Evolutionary conservation across 2,329 filamentous ascomycete species (phyloP).

Genomic region (Lecanicillium sp.): DNA sequence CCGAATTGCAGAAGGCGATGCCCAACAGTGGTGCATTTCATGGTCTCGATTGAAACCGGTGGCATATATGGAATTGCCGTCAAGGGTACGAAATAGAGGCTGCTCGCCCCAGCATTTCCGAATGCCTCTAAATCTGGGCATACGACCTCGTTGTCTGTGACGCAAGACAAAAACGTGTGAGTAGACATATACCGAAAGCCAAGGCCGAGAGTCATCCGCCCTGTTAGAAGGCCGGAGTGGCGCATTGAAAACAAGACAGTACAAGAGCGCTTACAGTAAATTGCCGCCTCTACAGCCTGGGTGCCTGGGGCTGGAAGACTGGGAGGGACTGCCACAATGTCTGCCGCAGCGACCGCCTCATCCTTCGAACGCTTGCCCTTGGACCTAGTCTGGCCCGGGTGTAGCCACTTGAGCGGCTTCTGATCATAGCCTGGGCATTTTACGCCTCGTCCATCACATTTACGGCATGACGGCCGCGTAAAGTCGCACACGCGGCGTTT

Average conservation of each 20-base stretch:
- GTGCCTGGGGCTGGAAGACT: constrained; percentile 1
- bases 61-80: constrained; percentile 6
- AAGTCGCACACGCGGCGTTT: constrained; percentile 19
- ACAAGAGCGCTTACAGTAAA: constrained; percentile 12
- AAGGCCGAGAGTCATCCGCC: not conserved
- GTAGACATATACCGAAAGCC: not conserved
- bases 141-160: constrained; percentile 18
- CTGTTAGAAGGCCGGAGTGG: not conserved
- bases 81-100: constrained; percentile 14
- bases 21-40: constrained; percentile 15
- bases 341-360: constrained; percentile 9
- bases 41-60: constrained; percentile 12
- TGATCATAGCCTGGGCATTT: constrained; percentile 18
- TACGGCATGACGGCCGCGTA: constrained; percentile 15
- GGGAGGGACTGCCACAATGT: not conserved
- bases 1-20: constrained; percentile 17
- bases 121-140: constrained; percentile 19
- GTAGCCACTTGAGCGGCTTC: constrained; percentile 20
- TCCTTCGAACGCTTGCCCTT: constrained; percentile 15
- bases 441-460: constrained; percentile 14
- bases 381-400: constrained; percentile 19
- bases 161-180: no score
- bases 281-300: not conserved
- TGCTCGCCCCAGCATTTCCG: constrained; percentile 2
- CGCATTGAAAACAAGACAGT: not conserved